phyloP scores from a whole-genome alignment of 2,329 filamentous ascomycete species.

The Ceratocystiopsis sp. region DNA sequence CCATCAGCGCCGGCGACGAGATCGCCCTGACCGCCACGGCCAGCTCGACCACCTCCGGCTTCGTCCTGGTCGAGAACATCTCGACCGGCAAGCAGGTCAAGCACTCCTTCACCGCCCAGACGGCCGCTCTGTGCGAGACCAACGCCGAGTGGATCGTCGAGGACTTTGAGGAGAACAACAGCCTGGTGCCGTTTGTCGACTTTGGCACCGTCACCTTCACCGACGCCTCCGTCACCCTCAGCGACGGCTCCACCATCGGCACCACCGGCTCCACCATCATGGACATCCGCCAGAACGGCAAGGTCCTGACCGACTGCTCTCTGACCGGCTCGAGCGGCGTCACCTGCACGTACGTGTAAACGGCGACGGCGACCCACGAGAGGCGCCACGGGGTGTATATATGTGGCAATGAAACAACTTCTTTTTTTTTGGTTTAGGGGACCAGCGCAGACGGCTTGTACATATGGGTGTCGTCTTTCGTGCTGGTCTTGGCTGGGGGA shows the following conservation, averaged over 20 bases:
- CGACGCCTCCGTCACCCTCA: slow-evolving; percentile 17
- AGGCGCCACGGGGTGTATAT: too few species aligned
- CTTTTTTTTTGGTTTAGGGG: too few species aligned
- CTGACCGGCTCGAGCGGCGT: slow-evolving; percentile 9
- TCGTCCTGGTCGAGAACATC: slow-evolving; percentile 11
- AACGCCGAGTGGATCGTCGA: slow-evolving; percentile 18
- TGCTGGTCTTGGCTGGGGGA: too few species aligned
- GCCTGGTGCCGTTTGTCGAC: slow-evolving; percentile 13
- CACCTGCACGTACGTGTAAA: slow-evolving; percentile 25
- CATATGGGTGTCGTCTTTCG: too few species aligned
- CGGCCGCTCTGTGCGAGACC: slow-evolving; percentile 11
- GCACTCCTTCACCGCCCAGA: slow-evolving; percentile 23
- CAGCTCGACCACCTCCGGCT: slow-evolving; percentile 17
- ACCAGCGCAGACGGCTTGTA: too few species aligned
- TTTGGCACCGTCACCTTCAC: slow-evolving; percentile 24
- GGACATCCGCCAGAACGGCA: slow-evolving; percentile 10
- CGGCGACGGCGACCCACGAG: not conserved
- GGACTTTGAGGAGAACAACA: slow-evolving; percentile 12
- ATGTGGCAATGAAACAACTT: too few species aligned
- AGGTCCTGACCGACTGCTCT: slow-evolving; percentile 10
- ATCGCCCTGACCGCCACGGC: slow-evolving; percentile 16
- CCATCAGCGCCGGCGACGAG: slow-evolving; percentile 14
- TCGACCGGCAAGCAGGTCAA: slow-evolving; percentile 29
- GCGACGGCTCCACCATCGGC: slow-evolving; percentile 15
- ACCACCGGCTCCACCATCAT: slow-evolving; percentile 24